These are phyloP conservation scores for Aspergillus carbonarius DNA, from an alignment of 2,329 filamentous ascomycete genomes.

Conservation along the genomic window DNA sequence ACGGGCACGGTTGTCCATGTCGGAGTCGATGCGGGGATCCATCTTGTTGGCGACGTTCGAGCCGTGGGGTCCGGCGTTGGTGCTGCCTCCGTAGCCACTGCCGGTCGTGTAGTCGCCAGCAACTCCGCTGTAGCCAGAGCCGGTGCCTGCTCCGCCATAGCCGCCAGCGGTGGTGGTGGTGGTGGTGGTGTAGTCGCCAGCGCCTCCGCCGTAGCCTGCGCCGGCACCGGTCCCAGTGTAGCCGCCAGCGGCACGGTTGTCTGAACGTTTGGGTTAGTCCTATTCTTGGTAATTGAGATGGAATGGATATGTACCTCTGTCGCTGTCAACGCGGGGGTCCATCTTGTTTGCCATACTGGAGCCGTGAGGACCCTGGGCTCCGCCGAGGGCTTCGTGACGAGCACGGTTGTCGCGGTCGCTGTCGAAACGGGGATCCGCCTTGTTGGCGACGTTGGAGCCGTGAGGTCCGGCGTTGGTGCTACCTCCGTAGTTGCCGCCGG, in stretches of 20 bases:
- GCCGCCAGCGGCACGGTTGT: constrained; percentile 10
- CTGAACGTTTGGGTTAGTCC: neutral
- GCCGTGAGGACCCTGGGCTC: constrained; percentile 42
- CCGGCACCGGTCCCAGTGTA: constrained; percentile 7
- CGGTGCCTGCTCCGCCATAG: constrained; percentile 4
- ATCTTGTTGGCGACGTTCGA: constrained; percentile 32
- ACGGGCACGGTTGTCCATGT: constrained; percentile 27
- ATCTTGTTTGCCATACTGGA: constrained; percentile 50
- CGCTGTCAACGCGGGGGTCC: constrained; percentile 46
- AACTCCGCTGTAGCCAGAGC: constrained; percentile 13
- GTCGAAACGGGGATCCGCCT: constrained; percentile 18
- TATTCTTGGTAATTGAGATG: too few species aligned
- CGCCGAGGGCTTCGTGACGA: constrained; percentile 13
- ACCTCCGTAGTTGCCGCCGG: constrained; percentile 1
- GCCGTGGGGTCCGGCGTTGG: constrained; percentile 39
- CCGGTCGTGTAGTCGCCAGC: constrained; percentile 20
- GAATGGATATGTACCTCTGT: constrained; percentile 9
- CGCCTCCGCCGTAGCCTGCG: neutral
- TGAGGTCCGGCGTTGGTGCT: constrained; percentile 11
- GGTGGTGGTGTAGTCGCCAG: neutral
- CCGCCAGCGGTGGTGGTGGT: neutral
- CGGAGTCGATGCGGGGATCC: constrained; percentile 37
- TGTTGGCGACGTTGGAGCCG: constrained; percentile 32
- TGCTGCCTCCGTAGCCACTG: neutral
- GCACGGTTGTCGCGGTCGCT: constrained; percentile 15